Base-by-base conservation (phyloP, 2,329 filamentous ascomycete genomes). In the Cordyceps farinosa region DNA sequence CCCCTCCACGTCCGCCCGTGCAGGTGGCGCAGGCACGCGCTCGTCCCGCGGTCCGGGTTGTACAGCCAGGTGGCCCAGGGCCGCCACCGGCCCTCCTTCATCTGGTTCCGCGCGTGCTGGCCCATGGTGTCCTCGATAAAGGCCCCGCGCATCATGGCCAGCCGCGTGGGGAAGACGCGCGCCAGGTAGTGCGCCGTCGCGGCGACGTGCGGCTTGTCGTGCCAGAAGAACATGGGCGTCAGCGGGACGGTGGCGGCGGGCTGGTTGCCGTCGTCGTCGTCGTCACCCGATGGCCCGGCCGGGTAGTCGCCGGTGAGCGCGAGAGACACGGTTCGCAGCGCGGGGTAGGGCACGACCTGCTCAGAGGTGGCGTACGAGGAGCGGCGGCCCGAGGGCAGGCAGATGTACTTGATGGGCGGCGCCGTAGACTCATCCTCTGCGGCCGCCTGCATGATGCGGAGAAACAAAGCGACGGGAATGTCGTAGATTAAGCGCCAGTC, bases 121-220 rank as follows among this genome's bases (percentile, higher is more conserved):
- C 83, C 83, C 30, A 84, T 76, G 17, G 79, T 81, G 64, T 85
- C 83, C 69, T 85, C 83, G 61, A 85, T 85, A 66, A 85, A 85
- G 7, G 79, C 80, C 0, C 83, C 83, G 1, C 82, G 74, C 5
- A 77, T 71, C 66, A 85, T 77, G 1, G 83, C 80, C 17, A 84
- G 68, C 1, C 82, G 75, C 1, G 75, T 78, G 0, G 82, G 78
- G 55, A 85, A 85, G 1, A 85, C 78, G 0, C 78, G 74, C 0
- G 72, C 67, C 0, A 84, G 74, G 62, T 85, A 85, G 66, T 85
- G 83, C 1, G 71, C 66, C 0, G 75, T 78, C 3, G 76, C 78
- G 1, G 79, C 82, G 2, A 85, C 64, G 62, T 85, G 83, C 0
- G 83, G 82, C 66, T 85, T 85, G 65, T 85, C 83, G 62, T 85